Evolutionary conservation across 768 basidiomycete genomes (phyloP), one percentile per base, ranked within the genome.

Genomic region (Inosperma sp.): DNA sequence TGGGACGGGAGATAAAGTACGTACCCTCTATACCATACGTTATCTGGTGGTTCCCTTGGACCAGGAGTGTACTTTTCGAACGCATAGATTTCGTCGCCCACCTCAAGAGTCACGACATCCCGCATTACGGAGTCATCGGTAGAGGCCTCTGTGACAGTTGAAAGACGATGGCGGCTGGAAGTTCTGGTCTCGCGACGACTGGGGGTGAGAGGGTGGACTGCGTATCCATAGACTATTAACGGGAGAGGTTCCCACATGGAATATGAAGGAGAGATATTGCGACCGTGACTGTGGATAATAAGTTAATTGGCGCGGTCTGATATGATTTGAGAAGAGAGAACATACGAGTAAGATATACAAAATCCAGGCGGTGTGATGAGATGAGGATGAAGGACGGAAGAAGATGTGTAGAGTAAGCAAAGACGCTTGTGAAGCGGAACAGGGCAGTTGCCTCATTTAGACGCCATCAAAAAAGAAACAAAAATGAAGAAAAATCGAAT

Each of bases 31-130:
- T 92, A 97, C 95, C 95, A 98, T 13, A 83, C 68, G 16, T 84
- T 85, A 49, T 88, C 87, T 10, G 80, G 81, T 47, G 65, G 63
- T 52, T 89, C 88, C 62, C 85, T 88, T 51, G 72, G 77, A 44
- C 73, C 73, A 9, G 86, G 84, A 0, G 77, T 83, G 66, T 93
- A 94, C 63, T 85, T 85, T 72, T 98, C 95, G 62, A 97, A 97
- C 14, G 93, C 93, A 69, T 97, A 97, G 27, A 98, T 84, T 64
- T 97, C 94, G 67, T 96, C 94, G 40, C 95, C 95, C 23, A 97
- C 87, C 59, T 96, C 93, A 49, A 98, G 78, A 5, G 85, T 78
- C 27, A 92, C 90, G 19, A 90, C 84, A 55, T 90, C 88, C 48
- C 81, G 76, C 69, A 84, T 77, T 0, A 80, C 75, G 33, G 77